phyloP scores from a whole-genome alignment of 1,284 basidiomycete genomes.

The Rhodotorula sp. region DNA sequence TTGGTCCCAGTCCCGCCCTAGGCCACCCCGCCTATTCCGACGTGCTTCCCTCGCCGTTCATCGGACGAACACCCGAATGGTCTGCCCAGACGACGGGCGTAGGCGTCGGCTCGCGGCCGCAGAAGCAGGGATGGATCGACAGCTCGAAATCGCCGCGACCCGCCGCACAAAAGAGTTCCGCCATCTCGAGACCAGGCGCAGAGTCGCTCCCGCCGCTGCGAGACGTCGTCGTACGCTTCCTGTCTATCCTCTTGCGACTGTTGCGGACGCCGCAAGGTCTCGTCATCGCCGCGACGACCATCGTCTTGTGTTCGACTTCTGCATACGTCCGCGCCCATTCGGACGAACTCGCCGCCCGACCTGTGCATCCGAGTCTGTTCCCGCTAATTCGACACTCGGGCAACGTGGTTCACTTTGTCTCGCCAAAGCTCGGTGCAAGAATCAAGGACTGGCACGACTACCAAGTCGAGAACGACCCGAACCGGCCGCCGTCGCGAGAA shows the following conservation, averaged over 20 bases:
- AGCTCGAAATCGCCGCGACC: background rate
- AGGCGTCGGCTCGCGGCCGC: background rate
- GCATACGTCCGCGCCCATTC: slow-evolving; percentile 18
- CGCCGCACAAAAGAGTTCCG: background rate
- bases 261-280: slow-evolving; percentile 13
- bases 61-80: background rate
- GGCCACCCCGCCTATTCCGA: background rate
- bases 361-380: slow-evolving; percentile 33
- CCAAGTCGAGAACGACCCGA: slow-evolving; percentile 28
- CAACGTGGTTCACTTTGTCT: slow-evolving; percentile 28
- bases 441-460: slow-evolving; percentile 39
- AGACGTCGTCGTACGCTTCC: slow-evolving; percentile 5
- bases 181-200: background rate
- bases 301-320: slow-evolving; percentile 17
- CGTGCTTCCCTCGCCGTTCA: slow-evolving; percentile 7
- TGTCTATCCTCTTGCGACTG: slow-evolving; percentile 15
- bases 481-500: slow-evolving; percentile 31
- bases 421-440: slow-evolving; percentile 27
- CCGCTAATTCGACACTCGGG: slow-evolving; percentile 37
- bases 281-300: slow-evolving; percentile 3
- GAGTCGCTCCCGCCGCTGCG: background rate
- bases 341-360: slow-evolving; percentile 17
- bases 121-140: background rate
- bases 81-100: background rate
- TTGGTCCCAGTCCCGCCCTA: background rate